Conservation (phyloP, 1,139 yeast species). For the Blastobotrys ciferrii region DNA sequence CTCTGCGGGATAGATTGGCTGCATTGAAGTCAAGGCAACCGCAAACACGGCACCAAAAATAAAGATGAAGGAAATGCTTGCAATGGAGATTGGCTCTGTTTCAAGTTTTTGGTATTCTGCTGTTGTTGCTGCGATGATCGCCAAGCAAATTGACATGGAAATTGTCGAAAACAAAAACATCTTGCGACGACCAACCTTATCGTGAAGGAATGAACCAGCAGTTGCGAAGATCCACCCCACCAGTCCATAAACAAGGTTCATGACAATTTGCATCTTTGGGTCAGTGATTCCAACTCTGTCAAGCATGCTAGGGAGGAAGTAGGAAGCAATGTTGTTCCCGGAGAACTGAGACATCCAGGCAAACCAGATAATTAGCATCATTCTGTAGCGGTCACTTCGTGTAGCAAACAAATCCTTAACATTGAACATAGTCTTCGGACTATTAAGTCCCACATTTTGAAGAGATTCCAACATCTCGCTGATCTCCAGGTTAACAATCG, state of each 20-base stretch:
- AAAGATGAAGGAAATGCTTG: constrained; percentile 20
- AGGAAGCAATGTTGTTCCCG: constrained; percentile 18
- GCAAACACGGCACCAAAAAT: constrained; percentile 16
- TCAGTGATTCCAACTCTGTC: constrained; percentile 10
- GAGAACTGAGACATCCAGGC: constrained; percentile 44
- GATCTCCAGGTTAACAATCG: constrained; percentile 23
- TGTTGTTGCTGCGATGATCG: constrained; percentile 21
- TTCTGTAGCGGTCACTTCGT: constrained; percentile 37
- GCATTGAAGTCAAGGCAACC: constrained; percentile 23
- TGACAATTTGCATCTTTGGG: constrained; percentile 6
- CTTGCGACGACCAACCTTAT: constrained; percentile 20
- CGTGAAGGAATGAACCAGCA: constrained; percentile 18
- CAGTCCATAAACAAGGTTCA: constrained; percentile 11
- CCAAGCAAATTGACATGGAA: constrained; percentile 16
- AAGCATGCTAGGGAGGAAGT: constrained; percentile 11
- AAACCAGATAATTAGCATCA: constrained; percentile 32
- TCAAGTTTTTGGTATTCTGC: constrained; percentile 14
- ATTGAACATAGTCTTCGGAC: constrained; percentile 12
- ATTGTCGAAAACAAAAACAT: constrained; percentile 16
- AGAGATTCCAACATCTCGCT: constrained; percentile 23
- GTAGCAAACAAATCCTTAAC: constrained; percentile 38
- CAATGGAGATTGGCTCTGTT: constrained; percentile 13
- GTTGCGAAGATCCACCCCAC: constrained; percentile 11
- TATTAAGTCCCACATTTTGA: constrained; percentile 18
- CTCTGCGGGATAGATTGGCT: constrained; percentile 27